Percentiles rank a stretch among this genome's conserved stretches.
These are phyloP conservation scores for Hypoxylon fragiforme DNA, from an alignment of 495 filamentous ascomycete genomes.

Conservation along the genomic window DNA sequence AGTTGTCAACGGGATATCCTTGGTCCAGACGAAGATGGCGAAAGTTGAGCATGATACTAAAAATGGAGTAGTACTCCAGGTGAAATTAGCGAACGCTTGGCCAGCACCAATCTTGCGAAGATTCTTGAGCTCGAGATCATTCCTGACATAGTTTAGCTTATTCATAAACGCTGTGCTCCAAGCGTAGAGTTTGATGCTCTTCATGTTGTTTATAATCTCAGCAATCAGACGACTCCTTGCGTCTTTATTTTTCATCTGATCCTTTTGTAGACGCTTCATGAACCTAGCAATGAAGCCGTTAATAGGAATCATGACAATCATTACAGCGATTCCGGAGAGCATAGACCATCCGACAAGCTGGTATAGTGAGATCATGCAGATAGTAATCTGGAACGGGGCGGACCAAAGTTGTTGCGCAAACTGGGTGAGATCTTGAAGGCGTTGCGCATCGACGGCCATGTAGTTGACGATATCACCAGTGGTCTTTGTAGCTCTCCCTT, in stretches of 20 bases:
- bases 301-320: conserved; percentile 97
- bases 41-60: conserved; percentile 97
- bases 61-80: conserved; percentile 99
- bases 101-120: conserved; percentile 94
- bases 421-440: conserved; percentile 91
- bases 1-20: conserved; percentile 78
- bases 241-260: conserved; percentile 99
- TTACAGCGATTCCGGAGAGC: conserved; percentile 93
- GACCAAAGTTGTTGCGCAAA: conserved; percentile 95
- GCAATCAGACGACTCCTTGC: conserved; percentile 90
- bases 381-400: conserved; percentile 91
- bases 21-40: conserved; percentile 86
- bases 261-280: conserved; percentile 93
- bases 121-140: conserved; percentile 92
- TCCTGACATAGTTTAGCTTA: conserved; percentile 91
- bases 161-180: conserved; percentile 98
- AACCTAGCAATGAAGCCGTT: conserved; percentile 90
- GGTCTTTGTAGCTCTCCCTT: conserved; percentile 85
- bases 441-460: conserved; percentile 97
- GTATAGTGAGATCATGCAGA: conserved; percentile 96
- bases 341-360: conserved; percentile 90
- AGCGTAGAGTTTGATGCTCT: conserved; percentile 98
- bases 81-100: conserved; percentile 93
- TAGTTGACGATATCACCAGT: conserved; percentile 99
- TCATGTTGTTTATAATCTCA: conserved; percentile 99